These are phyloP conservation scores for Fusarium coicis DNA, from an alignment of 2,329 filamentous ascomycete species.

Conservation along the genomic window DNA sequence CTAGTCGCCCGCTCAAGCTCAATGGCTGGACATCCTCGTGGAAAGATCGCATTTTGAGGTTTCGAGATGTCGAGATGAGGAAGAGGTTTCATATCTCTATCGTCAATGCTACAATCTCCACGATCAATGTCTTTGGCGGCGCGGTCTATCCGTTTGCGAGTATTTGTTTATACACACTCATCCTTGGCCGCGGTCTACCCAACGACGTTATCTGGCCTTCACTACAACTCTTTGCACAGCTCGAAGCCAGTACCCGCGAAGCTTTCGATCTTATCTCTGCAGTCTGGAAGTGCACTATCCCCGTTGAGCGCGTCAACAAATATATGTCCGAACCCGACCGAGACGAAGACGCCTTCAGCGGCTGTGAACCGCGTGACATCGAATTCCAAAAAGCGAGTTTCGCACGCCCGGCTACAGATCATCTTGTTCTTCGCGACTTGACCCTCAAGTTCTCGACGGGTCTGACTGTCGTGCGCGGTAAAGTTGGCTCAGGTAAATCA, in stretches of 20 bases:
- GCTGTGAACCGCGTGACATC: constrained; percentile 53
- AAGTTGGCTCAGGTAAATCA: constrained; percentile 71
- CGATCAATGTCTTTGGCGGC: constrained; percentile 77
- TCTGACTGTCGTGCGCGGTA: constrained; percentile 67
- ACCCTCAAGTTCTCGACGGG: constrained; percentile 60
- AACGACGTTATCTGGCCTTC: constrained; percentile 90
- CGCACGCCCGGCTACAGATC: constrained; percentile 77
- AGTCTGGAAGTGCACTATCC: constrained; percentile 83
- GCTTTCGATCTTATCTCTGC: constrained; percentile 80
- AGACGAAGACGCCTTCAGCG: constrained; percentile 57
- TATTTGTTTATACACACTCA: constrained; percentile 82
- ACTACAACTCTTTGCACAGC: constrained; percentile 79
- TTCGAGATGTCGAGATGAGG: constrained; percentile 50
- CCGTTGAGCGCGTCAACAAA: constrained; percentile 81
- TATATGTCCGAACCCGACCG: constrained; percentile 91
- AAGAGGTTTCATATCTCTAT: constrained; percentile 52
- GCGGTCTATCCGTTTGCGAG: constrained; percentile 82
- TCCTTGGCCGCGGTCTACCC: constrained; percentile 74
- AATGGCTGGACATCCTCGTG: constrained; percentile 55
- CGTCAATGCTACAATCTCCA: constrained; percentile 63
- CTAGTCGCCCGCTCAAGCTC: constrained; percentile 73
- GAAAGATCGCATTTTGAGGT: constrained; percentile 50
- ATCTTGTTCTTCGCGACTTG: constrained; percentile 61
- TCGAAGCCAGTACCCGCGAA: constrained; percentile 79
- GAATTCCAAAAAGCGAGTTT: constrained; percentile 75